Conservation (phyloP, 78 protist species). For the Pigoraptor vietnamica region DNA sequence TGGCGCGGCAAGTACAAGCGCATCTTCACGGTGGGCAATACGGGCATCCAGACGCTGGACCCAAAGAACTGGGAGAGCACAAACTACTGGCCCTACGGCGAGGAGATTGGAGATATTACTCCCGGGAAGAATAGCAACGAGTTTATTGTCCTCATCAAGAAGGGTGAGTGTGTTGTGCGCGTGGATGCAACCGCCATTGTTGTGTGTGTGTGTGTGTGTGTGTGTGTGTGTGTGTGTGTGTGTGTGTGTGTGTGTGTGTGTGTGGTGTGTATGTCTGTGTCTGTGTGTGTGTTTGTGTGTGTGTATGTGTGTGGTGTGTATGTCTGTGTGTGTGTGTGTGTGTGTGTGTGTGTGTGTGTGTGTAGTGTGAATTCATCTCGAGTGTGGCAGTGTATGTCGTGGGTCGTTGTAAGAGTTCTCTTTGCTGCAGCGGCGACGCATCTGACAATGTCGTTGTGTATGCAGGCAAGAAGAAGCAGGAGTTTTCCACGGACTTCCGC, state of each 20-base stretch:
- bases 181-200: not conserved
- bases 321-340: too few species aligned
- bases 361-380: too few species aligned
- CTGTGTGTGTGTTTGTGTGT: too few species aligned
- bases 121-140: not conserved
- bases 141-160: not conserved
- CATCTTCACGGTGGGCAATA: slow-evolving; percentile 5
- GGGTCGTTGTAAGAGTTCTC: too few species aligned
- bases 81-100: not conserved
- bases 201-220: not conserved
- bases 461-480: not conserved
- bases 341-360: too few species aligned
- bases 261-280: too few species aligned
- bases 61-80: not conserved
- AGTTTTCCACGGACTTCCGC: not conserved
- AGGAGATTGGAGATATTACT: not conserved
- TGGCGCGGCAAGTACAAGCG: slow-evolving; percentile 41
- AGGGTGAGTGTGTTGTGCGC: not conserved
- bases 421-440: too few species aligned
- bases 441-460: too few species aligned
- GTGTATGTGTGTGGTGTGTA: too few species aligned
- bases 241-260: too few species aligned
- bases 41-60: not conserved
- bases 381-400: too few species aligned
- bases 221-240: not conserved